Evolutionary conservation across 2,329 filamentous ascomycete genomes (phyloP), one percentile per base, ranked within the genome.

Genomic region (Verticillium dahliae): DNA sequence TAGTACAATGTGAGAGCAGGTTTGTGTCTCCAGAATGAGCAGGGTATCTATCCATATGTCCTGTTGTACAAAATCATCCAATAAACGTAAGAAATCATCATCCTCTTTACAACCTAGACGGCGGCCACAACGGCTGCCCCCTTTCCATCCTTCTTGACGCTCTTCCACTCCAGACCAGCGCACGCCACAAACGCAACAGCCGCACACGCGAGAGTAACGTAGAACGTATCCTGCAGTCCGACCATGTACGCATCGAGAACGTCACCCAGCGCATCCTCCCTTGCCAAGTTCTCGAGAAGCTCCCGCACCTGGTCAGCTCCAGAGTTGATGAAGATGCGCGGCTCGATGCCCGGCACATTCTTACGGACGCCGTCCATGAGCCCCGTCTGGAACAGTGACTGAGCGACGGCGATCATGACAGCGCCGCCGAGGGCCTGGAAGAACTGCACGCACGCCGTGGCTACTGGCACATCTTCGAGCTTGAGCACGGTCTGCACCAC

Each of bases 351-450:
- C 1, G 80, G 76, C 14, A 78, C 74, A 62, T 77, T 70, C 2
- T 68, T 62, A n/a, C 69, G 65, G 3, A 91, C 75, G 39, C 82
- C 77, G 3, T 78, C 71, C 56, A 85, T 75, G 18, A 91, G 75
- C 0, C 81, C 84, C 68, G 90, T 89, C 65, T 85, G 82, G 75
- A 91, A 90, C 56, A 90, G 80, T 22, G 86, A 85, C 70, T 91
- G 85, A 0, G 84, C 83, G 10, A 89, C 83, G 6, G 84, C 82
- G 57, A 91, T 82, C 66, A 85, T 84, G 31, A 91, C 73, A 2
- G 88, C 85, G 3, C 87, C 87, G 50, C 87, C 87, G 3, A 91
- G 78, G 1, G 80, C 80, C 69, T 90, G 85, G 74, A 85, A 86
- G 73, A 90, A 89, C 39, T 81, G 78, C 1, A 84, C 76, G 58